Evolutionary conservation across 2,329 filamentous ascomycete genomes (phyloP).

Genomic region (Chalaropsis ovoidea): DNA sequence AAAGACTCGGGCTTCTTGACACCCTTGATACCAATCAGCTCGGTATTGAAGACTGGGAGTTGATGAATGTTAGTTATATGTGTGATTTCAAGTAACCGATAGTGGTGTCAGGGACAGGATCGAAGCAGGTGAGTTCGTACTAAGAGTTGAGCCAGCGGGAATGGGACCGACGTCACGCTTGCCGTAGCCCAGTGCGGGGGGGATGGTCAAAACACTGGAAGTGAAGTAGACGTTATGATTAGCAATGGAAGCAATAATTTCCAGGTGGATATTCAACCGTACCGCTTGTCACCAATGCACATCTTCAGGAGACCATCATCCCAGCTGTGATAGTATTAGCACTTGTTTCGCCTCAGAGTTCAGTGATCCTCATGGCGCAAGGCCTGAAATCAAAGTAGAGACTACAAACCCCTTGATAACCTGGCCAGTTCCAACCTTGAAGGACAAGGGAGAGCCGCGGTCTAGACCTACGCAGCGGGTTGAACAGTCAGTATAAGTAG

Average conservation of each 20-base stretch:
- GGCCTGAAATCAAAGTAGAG: not conserved
- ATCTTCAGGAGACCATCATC: conserved; percentile 82
- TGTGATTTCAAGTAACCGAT: not conserved
- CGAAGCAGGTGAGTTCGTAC: conserved; percentile 37
- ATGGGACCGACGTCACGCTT: conserved; percentile 68
- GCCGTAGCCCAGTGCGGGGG: conserved; percentile 78
- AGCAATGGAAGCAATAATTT: not conserved
- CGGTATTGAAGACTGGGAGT: conserved; percentile 71
- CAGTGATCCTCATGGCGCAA: not conserved
- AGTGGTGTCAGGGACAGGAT: not conserved
- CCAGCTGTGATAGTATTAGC: conserved; percentile 48
- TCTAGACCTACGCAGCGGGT: conserved; percentile 49
- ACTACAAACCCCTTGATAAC: conserved; percentile 74
- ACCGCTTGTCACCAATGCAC: conserved; percentile 88
- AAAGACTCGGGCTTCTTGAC: conserved; percentile 44
- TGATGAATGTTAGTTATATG: conserved; percentile 23
- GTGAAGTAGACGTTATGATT: conserved; percentile 26
- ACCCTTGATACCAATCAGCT: conserved; percentile 73
- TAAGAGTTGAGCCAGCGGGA: conserved; percentile 65
- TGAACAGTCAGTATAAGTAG: conserved; percentile 16
- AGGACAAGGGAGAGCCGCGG: conserved; percentile 62
- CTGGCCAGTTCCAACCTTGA: conserved; percentile 66
- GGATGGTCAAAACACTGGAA: conserved; percentile 67
- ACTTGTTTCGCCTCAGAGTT: conserved; percentile 26
- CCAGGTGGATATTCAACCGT: conserved; percentile 27